A percentile compares a stretch with the other conserved stretches of the same genome.
Evolutionary conservation across 176 grass and related monocot genomes (phyloP).

Genomic region (Oryza rufipogon): DNA sequence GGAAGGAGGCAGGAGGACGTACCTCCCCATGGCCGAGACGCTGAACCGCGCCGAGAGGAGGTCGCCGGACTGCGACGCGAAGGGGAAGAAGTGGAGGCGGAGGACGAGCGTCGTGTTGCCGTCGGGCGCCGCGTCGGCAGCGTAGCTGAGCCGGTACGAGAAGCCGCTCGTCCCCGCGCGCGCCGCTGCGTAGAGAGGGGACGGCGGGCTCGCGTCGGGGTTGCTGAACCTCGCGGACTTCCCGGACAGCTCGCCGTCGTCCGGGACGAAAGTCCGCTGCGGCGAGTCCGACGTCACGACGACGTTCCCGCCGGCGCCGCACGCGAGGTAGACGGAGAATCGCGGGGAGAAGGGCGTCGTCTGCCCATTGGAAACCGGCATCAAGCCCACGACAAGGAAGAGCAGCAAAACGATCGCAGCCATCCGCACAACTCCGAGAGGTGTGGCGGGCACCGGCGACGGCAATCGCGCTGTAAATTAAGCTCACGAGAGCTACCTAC

Average conservation of each 20-base stretch:
- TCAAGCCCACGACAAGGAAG: not conserved
- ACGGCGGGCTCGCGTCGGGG: not conserved
- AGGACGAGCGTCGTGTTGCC: slow-evolving; percentile 42
- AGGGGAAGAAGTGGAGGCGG: slow-evolving; percentile 66
- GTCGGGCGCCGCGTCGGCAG: not conserved
- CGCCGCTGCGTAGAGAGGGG: slow-evolving; percentile 46
- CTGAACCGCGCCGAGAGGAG: slow-evolving; percentile 43
- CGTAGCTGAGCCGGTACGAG: slow-evolving; percentile 33
- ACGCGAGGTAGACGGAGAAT: slow-evolving; percentile 15
- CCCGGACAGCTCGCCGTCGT: slow-evolving; percentile 5
- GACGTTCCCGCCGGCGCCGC: slow-evolving; percentile 23
- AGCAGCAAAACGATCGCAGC: not conserved
- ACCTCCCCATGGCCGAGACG: slow-evolving; percentile 30
- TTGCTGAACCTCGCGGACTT: slow-evolving; percentile 8
- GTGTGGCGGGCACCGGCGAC: too few species aligned
- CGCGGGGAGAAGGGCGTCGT: not conserved
- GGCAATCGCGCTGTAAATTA: not conserved
- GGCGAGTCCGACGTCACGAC: slow-evolving; percentile 8
- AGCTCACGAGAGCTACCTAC: not conserved
- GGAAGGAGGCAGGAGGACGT: slow-evolving; percentile 43
- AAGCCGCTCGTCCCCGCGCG: slow-evolving; percentile 19
- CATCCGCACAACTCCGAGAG: not conserved
- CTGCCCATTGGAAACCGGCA: not conserved
- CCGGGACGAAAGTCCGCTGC: slow-evolving; percentile 20
- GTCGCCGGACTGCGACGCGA: slow-evolving; percentile 22